These are phyloP conservation scores for Eudorina sp. DNA, from an alignment of 139 green algal genomes.

Conservation along the genomic window DNA sequence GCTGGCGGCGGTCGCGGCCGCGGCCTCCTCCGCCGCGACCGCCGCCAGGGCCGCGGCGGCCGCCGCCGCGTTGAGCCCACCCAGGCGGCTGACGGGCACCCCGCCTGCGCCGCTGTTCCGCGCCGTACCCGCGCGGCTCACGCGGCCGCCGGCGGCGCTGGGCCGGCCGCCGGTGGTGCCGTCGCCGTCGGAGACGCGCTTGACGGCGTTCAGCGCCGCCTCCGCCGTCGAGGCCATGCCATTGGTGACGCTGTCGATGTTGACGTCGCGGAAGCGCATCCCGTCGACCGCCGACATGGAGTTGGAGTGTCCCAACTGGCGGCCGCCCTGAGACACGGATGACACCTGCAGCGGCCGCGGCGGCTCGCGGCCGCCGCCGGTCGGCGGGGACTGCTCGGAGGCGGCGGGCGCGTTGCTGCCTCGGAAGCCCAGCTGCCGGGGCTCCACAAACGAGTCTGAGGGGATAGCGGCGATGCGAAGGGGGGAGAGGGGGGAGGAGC, in stretches of 20 bases:
- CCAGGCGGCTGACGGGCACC: not conserved
- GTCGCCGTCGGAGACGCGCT: conserved; percentile 40
- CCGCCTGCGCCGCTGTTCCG: conserved; percentile 40
- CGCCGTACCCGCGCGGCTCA: conserved; percentile 20
- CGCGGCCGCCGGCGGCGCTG: conserved; percentile 4
- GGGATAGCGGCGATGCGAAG: not conserved
- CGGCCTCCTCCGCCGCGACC: not conserved
- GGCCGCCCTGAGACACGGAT: not conserved
- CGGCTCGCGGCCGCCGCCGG: not conserved
- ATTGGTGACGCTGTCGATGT: conserved; percentile 23
- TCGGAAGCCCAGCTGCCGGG: conserved; percentile 39
- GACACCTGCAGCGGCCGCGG: conserved; percentile 11
- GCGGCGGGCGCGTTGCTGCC: not conserved
- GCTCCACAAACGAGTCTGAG: conserved; percentile 48
- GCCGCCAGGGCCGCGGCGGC: not conserved
- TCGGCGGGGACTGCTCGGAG: no score
- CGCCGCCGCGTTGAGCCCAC: conserved; percentile 18
- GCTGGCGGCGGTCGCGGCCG: not conserved
- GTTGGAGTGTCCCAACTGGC: conserved; percentile 44
- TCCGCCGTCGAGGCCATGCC: conserved; percentile 24
- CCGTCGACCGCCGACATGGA: conserved; percentile 47
- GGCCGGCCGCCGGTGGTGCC: conserved; percentile 44
- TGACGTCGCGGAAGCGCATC: conserved; percentile 46
- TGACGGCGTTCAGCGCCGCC: not conserved
- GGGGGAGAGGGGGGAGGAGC: not conserved